phyloP scores from a whole-genome alignment of 306 rosid species.

The Pachyrhizus erosus region DNA sequence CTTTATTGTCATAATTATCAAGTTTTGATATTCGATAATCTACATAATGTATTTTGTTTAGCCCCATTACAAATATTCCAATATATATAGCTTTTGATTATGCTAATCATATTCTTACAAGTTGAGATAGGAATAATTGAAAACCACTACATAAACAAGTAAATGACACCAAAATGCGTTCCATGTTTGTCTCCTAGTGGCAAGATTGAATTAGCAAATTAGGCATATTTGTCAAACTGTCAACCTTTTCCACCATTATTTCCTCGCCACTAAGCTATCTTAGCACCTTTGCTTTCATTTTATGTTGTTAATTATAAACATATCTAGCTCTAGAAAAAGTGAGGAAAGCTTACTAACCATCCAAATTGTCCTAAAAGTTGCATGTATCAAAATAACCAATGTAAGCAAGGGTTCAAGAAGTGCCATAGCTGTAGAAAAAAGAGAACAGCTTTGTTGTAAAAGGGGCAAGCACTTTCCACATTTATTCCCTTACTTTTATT shows the following conservation, averaged over 20 bases:
- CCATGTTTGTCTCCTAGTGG: slow-evolving; percentile 51
- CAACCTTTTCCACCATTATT: neutral
- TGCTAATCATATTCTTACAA: slow-evolving; percentile 13
- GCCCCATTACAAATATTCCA: slow-evolving; percentile 6
- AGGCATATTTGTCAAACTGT: slow-evolving; percentile 14
- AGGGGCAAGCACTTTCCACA: slow-evolving; percentile 67
- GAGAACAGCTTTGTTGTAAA: slow-evolving; percentile 53
- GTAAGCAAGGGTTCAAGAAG: slow-evolving; percentile 48
- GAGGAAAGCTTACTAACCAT: slow-evolving; percentile 37
- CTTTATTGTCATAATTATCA: neutral
- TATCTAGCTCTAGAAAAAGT: slow-evolving; percentile 9
- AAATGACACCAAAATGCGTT: slow-evolving; percentile 46
- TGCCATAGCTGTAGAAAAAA: slow-evolving; percentile 53
- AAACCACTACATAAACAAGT: slow-evolving; percentile 2
- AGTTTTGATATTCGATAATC: neutral
- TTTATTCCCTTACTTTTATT: slow-evolving; percentile 36
- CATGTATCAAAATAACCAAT: slow-evolving; percentile 34
- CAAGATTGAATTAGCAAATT: slow-evolving; percentile 31
- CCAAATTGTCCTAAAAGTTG: slow-evolving; percentile 54
- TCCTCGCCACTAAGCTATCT: slow-evolving; percentile 15
- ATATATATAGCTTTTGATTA: slow-evolving; percentile 13
- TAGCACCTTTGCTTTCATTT: slow-evolving; percentile 29
- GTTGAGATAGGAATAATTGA: slow-evolving; percentile 28
- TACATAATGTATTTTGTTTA: neutral
- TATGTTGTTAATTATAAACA: slow-evolving; percentile 6